Evolutionary conservation across 768 basidiomycete genomes (phyloP).

Genomic region (Suillus occidentalis): DNA sequence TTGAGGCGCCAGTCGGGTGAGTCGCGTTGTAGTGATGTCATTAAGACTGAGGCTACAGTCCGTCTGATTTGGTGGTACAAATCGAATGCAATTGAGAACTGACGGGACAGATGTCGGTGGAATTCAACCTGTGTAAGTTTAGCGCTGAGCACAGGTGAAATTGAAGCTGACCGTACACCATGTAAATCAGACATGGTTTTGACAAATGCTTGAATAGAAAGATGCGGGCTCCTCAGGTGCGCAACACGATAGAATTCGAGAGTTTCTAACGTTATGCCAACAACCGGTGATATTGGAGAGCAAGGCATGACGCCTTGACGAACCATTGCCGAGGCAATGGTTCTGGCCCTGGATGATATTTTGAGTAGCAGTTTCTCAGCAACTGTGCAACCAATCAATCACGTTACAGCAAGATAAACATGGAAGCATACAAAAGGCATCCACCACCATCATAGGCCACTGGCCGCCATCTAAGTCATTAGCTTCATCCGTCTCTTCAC

Average conservation of each 20-base stretch:
- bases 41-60: constrained; percentile 15
- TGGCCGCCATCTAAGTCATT: neutral
- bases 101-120: constrained; percentile 12
- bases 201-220: neutral
- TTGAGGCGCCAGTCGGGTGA: constrained; percentile 9
- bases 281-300: constrained; percentile 7
- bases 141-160: neutral
- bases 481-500: no score
- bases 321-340: constrained; percentile 8
- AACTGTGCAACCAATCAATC: neutral
- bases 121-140: constrained; percentile 5
- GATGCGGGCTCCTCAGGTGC: neutral
- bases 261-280: constrained; percentile 9
- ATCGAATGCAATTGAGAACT: constrained; percentile 28
- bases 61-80: constrained; percentile 25
- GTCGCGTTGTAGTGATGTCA: constrained; percentile 11
- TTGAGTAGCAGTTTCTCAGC: neutral
- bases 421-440: constrained; percentile 1
- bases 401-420: no score
- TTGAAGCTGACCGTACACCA: neutral
- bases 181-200: neutral
- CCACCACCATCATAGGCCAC: neutral
- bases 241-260: constrained; percentile 1
- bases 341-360: neutral
- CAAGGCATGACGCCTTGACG: constrained; percentile 14